A percentile compares a stretch with the other conserved stretches of the same genome.
These are phyloP conservation scores for Pistacia integerrima DNA, from an alignment of 345 rosid species.

Conservation along the genomic window DNA sequence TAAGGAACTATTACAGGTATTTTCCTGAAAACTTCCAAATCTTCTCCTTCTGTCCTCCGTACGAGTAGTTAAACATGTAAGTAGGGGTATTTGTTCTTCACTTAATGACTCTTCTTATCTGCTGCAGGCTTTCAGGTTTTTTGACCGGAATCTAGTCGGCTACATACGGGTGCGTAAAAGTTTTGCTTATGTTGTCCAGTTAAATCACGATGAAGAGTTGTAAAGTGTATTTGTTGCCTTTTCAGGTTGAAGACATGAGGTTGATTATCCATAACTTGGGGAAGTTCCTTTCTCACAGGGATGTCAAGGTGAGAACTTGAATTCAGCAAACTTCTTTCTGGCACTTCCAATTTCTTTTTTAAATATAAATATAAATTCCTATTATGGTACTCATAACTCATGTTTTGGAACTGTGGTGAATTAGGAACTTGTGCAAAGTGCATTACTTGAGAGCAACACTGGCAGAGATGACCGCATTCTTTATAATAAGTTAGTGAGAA, in stretches of 20 bases:
- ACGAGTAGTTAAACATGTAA: background rate
- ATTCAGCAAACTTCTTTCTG: background rate
- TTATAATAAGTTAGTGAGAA: constrained; percentile 72
- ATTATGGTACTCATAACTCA: background rate
- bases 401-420: constrained; percentile 4
- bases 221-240: background rate
- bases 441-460: constrained; percentile 87
- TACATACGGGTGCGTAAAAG: constrained; percentile 64
- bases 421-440: constrained; percentile 94
- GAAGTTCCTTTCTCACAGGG: constrained; percentile 75
- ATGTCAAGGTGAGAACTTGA: constrained; percentile 71
- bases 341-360: background rate
- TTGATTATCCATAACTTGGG: constrained; percentile 87
- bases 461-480: constrained; percentile 94
- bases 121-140: constrained; percentile 89
- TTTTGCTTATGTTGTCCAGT: background rate
- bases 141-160: constrained; percentile 87
- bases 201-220: background rate
- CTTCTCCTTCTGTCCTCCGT: background rate
- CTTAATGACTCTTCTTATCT: background rate
- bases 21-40: background rate
- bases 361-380: background rate
- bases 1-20: constrained; percentile 85
- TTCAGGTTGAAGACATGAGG: constrained; percentile 95
- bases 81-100: background rate